These are phyloP conservation scores for Piper betle DNA, from an alignment of 164 flowering plant species.

Conservation along the genomic window DNA sequence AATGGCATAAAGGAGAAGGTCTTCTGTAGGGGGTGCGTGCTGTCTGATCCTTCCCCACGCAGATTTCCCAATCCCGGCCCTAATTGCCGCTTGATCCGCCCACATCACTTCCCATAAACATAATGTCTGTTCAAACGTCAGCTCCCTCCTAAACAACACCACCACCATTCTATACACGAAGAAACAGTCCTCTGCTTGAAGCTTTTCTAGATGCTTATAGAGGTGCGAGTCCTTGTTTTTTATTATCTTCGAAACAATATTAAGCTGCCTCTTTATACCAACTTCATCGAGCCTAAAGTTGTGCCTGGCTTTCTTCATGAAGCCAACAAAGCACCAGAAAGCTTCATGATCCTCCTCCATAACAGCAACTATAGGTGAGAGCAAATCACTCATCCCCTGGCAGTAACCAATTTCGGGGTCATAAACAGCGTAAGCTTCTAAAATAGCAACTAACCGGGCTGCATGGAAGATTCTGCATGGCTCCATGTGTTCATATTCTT, in stretches of 20 bases:
- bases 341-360: conserved; percentile 77
- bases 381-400: conserved; percentile 97
- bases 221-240: conserved; percentile 79
- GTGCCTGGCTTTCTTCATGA: conserved; percentile 89
- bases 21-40: conserved; percentile 88
- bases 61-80: conserved; percentile 78
- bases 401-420: conserved; percentile 95
- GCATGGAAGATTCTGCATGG: conserved; percentile 72
- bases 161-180: conserved; percentile 97
- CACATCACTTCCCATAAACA: conserved; percentile 98
- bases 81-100: conserved; percentile 92
- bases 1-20: conserved; percentile 77
- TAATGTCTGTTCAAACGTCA: conserved; percentile 70
- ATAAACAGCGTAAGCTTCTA: conserved; percentile 86
- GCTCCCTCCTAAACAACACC: conserved; percentile 86
- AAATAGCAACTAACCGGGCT: conserved; percentile 84
- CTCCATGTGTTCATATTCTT: conserved; percentile 75
- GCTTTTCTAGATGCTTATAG: conserved; percentile 75
- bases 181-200: conserved; percentile 87
- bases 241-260: conserved; percentile 73
- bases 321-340: conserved; percentile 97
- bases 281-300: conserved; percentile 88
- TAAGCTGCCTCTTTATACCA: conserved; percentile 79
- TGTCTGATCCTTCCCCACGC: conserved; percentile 82
- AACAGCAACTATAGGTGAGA: conserved; percentile 78